phyloP scores from a whole-genome alignment of 495 filamentous ascomycete species.

The Hyaloscypha finlandica region DNA sequence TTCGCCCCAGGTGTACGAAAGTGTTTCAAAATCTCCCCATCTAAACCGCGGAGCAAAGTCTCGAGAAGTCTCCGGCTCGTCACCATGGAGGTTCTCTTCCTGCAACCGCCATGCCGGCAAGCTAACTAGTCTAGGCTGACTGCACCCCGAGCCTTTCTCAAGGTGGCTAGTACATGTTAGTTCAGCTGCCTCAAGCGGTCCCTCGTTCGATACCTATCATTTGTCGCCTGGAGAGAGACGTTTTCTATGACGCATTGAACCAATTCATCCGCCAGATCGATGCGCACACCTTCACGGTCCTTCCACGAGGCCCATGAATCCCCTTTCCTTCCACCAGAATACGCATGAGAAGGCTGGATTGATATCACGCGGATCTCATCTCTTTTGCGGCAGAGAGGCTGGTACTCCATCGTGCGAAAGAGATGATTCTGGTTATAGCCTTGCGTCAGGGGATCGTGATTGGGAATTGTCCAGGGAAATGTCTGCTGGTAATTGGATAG shows the following conservation, averaged over 20 bases:
- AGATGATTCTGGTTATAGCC: too few relatives aligned
- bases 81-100: not conserved
- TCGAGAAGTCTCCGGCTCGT: too few relatives aligned
- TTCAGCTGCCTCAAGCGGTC: too few relatives aligned
- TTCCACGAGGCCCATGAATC: not conserved
- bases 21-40: not conserved
- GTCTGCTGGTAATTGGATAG: too few relatives aligned
- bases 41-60: not conserved
- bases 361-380: not conserved
- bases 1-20: not conserved
- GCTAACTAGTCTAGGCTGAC: not conserved
- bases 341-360: not conserved
- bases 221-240: not conserved
- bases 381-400: not conserved
- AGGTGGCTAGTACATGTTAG: too few relatives aligned
- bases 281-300: not conserved
- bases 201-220: not conserved
- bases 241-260: not conserved
- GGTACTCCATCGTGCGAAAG: not conserved
- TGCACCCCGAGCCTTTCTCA: too few relatives aligned
- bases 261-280: not conserved
- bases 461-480: too few relatives aligned
- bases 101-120: not conserved
- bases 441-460: too few relatives aligned
- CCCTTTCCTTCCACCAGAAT: not conserved